Evolutionary conservation across 2,329 filamentous ascomycete genomes (phyloP), one percentile per base, ranked within the genome.

Genomic region (Aspergillus floridensis): DNA sequence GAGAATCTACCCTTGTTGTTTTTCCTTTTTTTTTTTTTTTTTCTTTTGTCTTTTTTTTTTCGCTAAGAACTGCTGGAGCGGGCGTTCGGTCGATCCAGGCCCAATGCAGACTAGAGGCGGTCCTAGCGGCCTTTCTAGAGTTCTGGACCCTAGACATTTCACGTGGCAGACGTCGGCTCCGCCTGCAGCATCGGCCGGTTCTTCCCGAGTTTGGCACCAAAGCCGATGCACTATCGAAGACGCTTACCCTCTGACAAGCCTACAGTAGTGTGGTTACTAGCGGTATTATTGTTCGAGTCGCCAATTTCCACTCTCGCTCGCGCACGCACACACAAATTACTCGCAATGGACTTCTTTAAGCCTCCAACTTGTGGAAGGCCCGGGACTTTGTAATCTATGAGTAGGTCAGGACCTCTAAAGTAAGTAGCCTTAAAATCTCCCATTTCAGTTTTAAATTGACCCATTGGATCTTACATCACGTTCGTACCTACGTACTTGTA

Each of bases 151-250:
- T 66, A 49, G 64, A 58, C 53, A 63, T 60, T 64, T 69, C 66
- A 69, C 66, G 66, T 69, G 66, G 66, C 61, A 63, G 63, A 63
- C 62, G 59, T 50, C 58, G 63, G 58, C 64, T 64, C 62, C 63
- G 59, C 64, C 55, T 56, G 55, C 56, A 60, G 57, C 62, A 64
- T 62, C 61, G 58, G 57, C 66, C 65, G 66, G 65, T 53, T 64
- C 65, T 69, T 68, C 64, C 66, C 66, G 66, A 68, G 65, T 71
- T 65, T 67, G 68, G 69, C 65, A 70, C 59, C 56, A 64, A 66
- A 65, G 64, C 69, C 69, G 69, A 71, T 68, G 63, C 68, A 59
- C 60, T 63, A 62, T 59, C 55, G 52, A 58, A 58, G 56, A 48
- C 59, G 56, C 46, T 48, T 58, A 12, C 49, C 50, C 50, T 22